Conservation (phyloP, 768 basidiomycete species). For the Tricholoma terreum region DNA sequence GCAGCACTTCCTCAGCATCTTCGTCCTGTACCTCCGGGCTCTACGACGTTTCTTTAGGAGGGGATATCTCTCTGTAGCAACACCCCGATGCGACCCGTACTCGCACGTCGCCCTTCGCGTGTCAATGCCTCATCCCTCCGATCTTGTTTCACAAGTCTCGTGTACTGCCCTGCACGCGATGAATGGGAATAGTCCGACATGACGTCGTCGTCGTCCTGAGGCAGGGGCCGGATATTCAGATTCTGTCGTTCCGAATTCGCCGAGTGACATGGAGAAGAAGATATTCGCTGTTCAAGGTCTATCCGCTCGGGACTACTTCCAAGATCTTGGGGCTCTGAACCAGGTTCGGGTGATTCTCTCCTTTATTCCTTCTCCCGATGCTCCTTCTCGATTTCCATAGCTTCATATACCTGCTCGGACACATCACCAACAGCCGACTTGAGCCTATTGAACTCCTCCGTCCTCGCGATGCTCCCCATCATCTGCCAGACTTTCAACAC, state of each 20-base stretch:
- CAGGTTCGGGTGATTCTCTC: not conserved
- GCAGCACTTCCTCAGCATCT: not conserved
- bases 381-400: conserved; percentile 9
- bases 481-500: conserved; percentile 36
- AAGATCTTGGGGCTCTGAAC: no score
- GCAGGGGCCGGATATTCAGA: conserved; percentile 20
- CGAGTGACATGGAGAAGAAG: conserved; percentile 1
- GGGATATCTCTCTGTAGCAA: no score
- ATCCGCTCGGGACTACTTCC: not conserved
- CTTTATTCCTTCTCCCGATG: not conserved
- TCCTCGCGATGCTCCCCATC: conserved; percentile 31
- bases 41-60: not conserved
- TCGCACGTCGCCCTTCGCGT: conserved; percentile 33
- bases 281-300: not conserved
- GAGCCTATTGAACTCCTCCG: conserved; percentile 39
- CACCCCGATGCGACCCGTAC: conserved; percentile 14
- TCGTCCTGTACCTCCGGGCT: not conserved
- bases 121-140: conserved; percentile 32
- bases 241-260: conserved; percentile 2
- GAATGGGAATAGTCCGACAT: conserved; percentile 23
- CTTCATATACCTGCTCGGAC: conserved; percentile 24
- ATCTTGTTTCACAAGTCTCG: conserved; percentile 32
- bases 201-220: conserved; percentile 9
- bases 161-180: conserved; percentile 30
- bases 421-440: conserved; percentile 18